Evolutionary conservation across 2,329 filamentous ascomycete genomes (phyloP).

Genomic region (Coleophoma crateriformis): DNA sequence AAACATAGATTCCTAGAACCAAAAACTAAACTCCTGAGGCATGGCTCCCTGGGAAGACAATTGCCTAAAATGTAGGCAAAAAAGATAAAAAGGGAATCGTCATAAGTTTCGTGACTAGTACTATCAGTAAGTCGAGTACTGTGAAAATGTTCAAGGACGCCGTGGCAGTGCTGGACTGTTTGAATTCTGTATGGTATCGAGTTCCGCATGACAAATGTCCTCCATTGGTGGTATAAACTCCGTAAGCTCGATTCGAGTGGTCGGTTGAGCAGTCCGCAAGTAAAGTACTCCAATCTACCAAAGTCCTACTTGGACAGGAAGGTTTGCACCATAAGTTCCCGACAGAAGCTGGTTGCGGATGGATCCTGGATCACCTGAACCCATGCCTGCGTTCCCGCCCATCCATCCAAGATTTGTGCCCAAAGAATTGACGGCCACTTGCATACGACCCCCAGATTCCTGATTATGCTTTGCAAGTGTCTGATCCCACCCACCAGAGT

Average conservation of each 20-base stretch:
- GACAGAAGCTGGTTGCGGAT: conserved; percentile 59
- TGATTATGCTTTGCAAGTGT: conserved; percentile 83
- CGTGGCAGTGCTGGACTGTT: conserved; percentile 14
- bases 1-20: conserved; percentile 8
- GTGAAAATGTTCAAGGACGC: conserved; percentile 9
- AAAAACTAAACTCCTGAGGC: conserved; percentile 16
- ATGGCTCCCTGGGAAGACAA: conserved; percentile 10
- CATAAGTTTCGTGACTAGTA: conserved; percentile 23
- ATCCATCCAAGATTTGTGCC: conserved; percentile 74
- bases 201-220: conserved; percentile 4
- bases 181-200: conserved; percentile 11
- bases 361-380: conserved; percentile 41
- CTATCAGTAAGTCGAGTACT: conserved; percentile 1
- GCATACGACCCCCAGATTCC: conserved; percentile 75
- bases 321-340: conserved; percentile 47
- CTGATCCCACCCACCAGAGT: conserved; percentile 90
- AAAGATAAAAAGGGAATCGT: conserved; percentile 19
- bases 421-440: conserved; percentile 74
- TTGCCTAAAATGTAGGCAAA: conserved; percentile 3
- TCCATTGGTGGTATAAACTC: conserved; percentile 2
- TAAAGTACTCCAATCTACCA: conserved; percentile 35
- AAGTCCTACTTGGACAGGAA: conserved; percentile 55
- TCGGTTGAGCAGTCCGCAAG: too few relatives aligned
- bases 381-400: conserved; percentile 32
- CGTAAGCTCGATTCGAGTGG: conserved; percentile 6